Percentiles rank a stretch among this genome's conserved stretches.
These are phyloP conservation scores for Draba incana DNA, from an alignment of 345 rosid genomes.

Conservation along the genomic window DNA sequence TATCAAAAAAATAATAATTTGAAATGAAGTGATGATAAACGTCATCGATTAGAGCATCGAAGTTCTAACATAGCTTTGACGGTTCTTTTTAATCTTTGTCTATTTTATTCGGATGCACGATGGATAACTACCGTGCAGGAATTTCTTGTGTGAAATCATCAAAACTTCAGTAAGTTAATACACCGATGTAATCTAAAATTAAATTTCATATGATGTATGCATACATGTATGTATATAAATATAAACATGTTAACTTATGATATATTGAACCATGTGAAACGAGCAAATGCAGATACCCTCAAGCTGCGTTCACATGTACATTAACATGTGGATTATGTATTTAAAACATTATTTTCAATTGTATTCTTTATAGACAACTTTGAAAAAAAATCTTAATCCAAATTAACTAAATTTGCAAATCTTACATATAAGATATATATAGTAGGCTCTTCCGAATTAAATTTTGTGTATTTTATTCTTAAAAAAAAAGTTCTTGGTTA, in stretches of 20 bases:
- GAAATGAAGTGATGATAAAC: constrained; percentile 1
- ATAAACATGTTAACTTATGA: constrained; percentile 16
- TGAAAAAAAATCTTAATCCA: too few species aligned
- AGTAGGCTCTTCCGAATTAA: too few species aligned
- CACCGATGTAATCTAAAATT: constrained; percentile 1
- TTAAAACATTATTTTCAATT: not conserved
- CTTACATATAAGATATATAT: too few species aligned
- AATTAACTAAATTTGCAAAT: not conserved
- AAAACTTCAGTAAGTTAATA: constrained; percentile 7
- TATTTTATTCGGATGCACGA: not conserved
- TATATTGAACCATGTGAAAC: not conserved
- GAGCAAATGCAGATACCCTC: not conserved
- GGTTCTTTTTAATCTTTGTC: not conserved
- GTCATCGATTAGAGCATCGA: constrained; percentile 24
- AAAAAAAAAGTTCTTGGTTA: too few species aligned
- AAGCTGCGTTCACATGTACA: constrained; percentile 32
- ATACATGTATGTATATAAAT: not conserved
- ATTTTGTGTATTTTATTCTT: too few species aligned
- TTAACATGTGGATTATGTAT: too few species aligned
- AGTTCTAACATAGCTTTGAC: not conserved
- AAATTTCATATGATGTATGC: constrained; percentile 28
- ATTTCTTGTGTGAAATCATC: not conserved
- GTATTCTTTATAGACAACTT: too few species aligned
- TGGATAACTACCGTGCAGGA: constrained; percentile 3
- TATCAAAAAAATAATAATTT: not conserved